phyloP scores from a whole-genome alignment of 2,329 filamentous ascomycete genomes.

The Fusarium buharicum region DNA sequence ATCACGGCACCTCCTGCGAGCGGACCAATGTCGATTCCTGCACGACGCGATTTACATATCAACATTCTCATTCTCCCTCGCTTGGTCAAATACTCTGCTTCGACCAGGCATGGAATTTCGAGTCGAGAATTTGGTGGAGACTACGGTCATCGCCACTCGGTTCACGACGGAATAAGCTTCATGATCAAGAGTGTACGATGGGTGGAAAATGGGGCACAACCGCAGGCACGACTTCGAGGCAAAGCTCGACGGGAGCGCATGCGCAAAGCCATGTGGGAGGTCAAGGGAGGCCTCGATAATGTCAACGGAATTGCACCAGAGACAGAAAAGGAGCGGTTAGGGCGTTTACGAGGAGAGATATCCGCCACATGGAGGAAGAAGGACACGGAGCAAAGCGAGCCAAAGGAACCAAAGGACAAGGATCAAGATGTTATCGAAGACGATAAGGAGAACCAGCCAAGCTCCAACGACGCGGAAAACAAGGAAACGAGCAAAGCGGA shows the following conservation, averaged over 20 bases:
- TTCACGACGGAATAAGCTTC: slow-evolving; percentile 90
- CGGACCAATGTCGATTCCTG: slow-evolving; percentile 71
- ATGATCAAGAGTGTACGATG: slow-evolving; percentile 84
- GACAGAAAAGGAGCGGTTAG: slow-evolving; percentile 41
- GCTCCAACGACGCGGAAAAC: slow-evolving; percentile 21
- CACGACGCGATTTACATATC: slow-evolving; percentile 84
- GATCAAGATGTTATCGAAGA: slow-evolving; percentile 50
- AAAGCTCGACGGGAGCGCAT: slow-evolving; percentile 67
- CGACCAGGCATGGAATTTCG: slow-evolving; percentile 81
- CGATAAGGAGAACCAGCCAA: slow-evolving; percentile 60
- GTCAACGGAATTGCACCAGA: slow-evolving; percentile 44
- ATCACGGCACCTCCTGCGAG: slow-evolving; percentile 65
- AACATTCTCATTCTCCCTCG: slow-evolving; percentile 85
- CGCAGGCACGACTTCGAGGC: slow-evolving; percentile 65
- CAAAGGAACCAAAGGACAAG: slow-evolving; percentile 47
- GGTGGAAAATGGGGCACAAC: slow-evolving; percentile 79
- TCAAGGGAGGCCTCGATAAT: slow-evolving; percentile 53
- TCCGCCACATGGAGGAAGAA: slow-evolving; percentile 51
- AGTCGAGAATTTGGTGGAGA: slow-evolving; percentile 80
- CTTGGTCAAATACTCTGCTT: slow-evolving; percentile 79
- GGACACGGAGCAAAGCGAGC: slow-evolving; percentile 38
- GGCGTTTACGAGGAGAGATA: slow-evolving; percentile 47
- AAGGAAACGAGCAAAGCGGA: slow-evolving; percentile 16
- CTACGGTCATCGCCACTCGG: slow-evolving; percentile 53
- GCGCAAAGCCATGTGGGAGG: slow-evolving; percentile 64